phyloP scores from a whole-genome alignment of 208 protist genomes.

The Trichomonas tenax region DNA sequence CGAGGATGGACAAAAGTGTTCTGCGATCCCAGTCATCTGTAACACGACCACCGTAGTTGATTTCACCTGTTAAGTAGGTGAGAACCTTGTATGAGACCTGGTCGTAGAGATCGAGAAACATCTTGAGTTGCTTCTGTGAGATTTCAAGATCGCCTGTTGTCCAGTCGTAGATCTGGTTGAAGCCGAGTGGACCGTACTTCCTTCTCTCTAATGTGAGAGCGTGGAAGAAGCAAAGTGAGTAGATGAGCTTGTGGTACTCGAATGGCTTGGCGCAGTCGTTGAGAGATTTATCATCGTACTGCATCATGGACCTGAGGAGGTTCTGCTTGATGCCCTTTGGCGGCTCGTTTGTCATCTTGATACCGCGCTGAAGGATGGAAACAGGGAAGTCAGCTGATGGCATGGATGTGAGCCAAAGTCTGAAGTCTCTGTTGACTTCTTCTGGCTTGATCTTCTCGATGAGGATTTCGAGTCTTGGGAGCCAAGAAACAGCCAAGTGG shows the following conservation, averaged over 20 bases:
- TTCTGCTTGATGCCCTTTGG: constrained; percentile 77
- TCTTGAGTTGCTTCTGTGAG: constrained; percentile 63
- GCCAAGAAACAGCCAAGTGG: constrained; percentile 87
- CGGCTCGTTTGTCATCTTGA: constrained; percentile 98
- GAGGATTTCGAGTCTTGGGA: constrained; percentile 81
- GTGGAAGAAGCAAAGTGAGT: constrained; percentile 89
- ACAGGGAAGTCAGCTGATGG: constrained; percentile 83
- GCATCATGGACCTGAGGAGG: constrained; percentile 66
- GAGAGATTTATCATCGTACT: constrained; percentile 35
- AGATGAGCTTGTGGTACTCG: constrained; percentile 62
- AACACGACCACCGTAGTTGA: constrained; percentile 90
- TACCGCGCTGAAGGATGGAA: constrained; percentile 84
- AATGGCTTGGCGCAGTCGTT: constrained; percentile 28
- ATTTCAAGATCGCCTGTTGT: constrained; percentile 77
- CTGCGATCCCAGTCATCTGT: constrained; percentile 91
- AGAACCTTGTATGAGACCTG: constrained; percentile 89
- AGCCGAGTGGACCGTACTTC: constrained; percentile 93
- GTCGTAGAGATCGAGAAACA: constrained; percentile 84
- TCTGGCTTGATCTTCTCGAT: constrained; percentile 65
- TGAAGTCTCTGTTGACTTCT: constrained; percentile 75
- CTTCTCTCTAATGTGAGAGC: constrained; percentile 82
- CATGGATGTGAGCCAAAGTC: constrained; percentile 94
- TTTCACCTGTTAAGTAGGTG: constrained; percentile 55
- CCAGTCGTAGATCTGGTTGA: constrained; percentile 96
- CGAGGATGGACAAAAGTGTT: constrained; percentile 72